phyloP scores from a whole-genome alignment of 2,329 filamentous ascomycete genomes.

The Ceratocystis albifundus region DNA sequence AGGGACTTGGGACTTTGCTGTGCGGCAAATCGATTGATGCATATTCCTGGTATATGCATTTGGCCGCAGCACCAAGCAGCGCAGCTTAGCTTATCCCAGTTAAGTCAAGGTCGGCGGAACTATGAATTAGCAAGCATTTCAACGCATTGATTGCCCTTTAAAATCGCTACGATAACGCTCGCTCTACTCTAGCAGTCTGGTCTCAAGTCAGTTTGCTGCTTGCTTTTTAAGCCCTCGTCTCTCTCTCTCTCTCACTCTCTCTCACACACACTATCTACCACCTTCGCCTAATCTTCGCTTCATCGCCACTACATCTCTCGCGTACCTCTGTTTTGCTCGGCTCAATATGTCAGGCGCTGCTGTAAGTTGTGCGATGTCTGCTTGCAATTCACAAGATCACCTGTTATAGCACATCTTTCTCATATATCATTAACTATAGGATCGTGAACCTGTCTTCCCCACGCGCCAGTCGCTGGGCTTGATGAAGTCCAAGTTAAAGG shows the following conservation, averaged over 20 bases:
- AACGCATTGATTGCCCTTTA: not conserved
- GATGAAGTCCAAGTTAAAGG: slow-evolving; percentile 98
- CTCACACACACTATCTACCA: too few species aligned
- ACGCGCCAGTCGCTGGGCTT: slow-evolving; percentile 91
- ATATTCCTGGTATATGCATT: slow-evolving; percentile 4
- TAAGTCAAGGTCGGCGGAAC: not conserved
- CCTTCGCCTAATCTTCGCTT: not conserved
- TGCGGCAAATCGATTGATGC: not conserved
- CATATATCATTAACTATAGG: slow-evolving; percentile 39
- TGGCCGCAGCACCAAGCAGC: slow-evolving; percentile 4
- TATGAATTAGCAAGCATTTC: not conserved
- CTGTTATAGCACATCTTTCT: not conserved
- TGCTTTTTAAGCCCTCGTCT: not conserved
- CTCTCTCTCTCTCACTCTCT: too few species aligned
- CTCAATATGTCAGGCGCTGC: slow-evolving; percentile 33
- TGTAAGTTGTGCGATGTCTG: slow-evolving; percentile 28
- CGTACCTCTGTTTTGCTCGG: not conserved
- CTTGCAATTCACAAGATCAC: not conserved
- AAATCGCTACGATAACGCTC: not conserved
- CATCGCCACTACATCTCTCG: not conserved
- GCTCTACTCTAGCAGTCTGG: not conserved
- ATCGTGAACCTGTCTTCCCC: slow-evolving; percentile 91
- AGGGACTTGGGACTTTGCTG: slow-evolving; percentile 1
- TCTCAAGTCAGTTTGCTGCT: not conserved
- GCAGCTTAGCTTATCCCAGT: not conserved